Evolutionary conservation across 352 stramenopile species (phyloP).

Genomic region (Phytophthora hybrid): DNA sequence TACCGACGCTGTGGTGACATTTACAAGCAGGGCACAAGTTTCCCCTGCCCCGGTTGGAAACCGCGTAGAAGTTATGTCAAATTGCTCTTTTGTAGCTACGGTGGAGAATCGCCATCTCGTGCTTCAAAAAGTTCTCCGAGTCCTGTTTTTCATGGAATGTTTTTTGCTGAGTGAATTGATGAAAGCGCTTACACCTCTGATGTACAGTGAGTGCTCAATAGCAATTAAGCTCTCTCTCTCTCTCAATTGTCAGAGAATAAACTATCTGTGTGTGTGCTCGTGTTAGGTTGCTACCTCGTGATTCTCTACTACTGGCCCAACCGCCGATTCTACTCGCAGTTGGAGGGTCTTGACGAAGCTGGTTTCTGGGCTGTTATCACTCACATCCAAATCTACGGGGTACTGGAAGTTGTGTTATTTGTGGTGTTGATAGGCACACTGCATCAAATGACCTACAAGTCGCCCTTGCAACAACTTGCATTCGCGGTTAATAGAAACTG

Average conservation of each 20-base stretch:
- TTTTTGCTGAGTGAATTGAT: conserved; percentile 41
- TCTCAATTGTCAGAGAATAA: not conserved
- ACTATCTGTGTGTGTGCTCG: not conserved
- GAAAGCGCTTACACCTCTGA: conserved; percentile 39
- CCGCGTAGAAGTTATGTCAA: not conserved
- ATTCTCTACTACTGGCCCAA: conserved; percentile 42
- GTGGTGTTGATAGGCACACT: conserved; percentile 10
- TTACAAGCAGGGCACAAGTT: not conserved
- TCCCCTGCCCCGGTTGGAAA: not conserved
- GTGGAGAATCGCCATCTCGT: conserved; percentile 16
- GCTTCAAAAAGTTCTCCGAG: conserved; percentile 28
- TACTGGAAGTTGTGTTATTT: conserved; percentile 28
- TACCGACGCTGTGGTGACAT: not conserved
- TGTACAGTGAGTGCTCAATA: conserved; percentile 36
- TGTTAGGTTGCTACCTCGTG: conserved; percentile 31
- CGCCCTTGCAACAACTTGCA: conserved; percentile 30
- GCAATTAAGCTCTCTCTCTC: not conserved
- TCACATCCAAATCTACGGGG: conserved; percentile 19
- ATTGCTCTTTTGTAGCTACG: not conserved
- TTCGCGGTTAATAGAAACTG: conserved; percentile 27
- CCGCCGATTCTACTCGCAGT: conserved; percentile 32
- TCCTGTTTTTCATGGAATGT: conserved; percentile 46
- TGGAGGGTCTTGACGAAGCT: conserved; percentile 16
- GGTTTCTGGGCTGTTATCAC: conserved; percentile 9
- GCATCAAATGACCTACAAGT: conserved; percentile 27